These are phyloP conservation scores for Plasmodium cynomolgi DNA, from an alignment of 169 alveolate species.

Conservation along the genomic window DNA sequence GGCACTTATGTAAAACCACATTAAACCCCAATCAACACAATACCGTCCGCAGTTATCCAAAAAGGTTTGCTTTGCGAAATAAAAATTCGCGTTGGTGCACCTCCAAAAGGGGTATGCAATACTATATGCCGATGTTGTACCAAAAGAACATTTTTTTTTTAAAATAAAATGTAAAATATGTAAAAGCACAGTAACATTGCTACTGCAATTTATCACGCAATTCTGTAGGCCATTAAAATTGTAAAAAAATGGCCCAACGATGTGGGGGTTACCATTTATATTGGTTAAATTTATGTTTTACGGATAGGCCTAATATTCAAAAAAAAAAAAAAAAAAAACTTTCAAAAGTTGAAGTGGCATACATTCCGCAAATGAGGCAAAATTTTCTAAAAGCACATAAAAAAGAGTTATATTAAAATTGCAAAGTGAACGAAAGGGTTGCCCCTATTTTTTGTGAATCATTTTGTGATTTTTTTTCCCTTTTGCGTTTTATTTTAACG, in stretches of 20 bases:
- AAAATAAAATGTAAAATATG: neutral
- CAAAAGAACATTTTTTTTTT: neutral
- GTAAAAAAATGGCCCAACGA: neutral
- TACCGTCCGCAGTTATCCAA: neutral
- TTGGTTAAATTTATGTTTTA: neutral
- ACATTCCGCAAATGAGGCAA: neutral
- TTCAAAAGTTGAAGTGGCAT: neutral
- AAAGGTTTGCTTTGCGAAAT: neutral
- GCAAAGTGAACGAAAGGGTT: neutral
- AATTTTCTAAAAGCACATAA: neutral
- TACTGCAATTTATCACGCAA: neutral
- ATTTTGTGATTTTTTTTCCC: neutral
- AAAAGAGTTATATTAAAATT: neutral
- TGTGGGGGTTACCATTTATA: neutral
- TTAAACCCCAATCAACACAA: neutral
- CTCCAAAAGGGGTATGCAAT: neutral
- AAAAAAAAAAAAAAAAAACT: neutral
- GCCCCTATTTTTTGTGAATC: neutral
- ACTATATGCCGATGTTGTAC: neutral
- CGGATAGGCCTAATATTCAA: neutral
- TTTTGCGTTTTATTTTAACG: neutral
- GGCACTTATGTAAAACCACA: neutral
- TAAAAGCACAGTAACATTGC: neutral
- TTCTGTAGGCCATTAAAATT: neutral
- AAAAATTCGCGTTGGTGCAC: neutral